Evolutionary conservation across 306 rosid genomes (phyloP), one percentile per base, ranked within the genome.

Genomic region (Dicorynia guianensis): DNA sequence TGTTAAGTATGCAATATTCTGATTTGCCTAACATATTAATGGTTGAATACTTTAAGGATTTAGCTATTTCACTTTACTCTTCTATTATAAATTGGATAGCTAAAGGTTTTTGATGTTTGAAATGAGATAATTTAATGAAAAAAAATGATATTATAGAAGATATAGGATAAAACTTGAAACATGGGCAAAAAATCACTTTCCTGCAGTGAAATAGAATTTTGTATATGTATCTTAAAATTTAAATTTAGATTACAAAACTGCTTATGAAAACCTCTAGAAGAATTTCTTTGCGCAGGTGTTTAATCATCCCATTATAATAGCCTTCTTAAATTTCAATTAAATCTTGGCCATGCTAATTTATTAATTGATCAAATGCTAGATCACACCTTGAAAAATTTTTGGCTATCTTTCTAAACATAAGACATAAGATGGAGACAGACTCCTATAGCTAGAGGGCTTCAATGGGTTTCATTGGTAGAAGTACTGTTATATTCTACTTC

Each of bases 381-480:
- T 81, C 14, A 62, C 8, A 4, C 33, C 47, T 52, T 35, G 33
- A 38, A 25, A 13, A 18, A 17, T 19, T 17, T 79, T 74, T 49
- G 55, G 55, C 19, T 49, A 19, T 49, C 17, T 11, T 47, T 12
- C 34, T 39, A 19, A 15, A 15, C 33, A 39, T 15, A 8, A 30
- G 8, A 39, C 8, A 62, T 39, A 39, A 39, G 33, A 7, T 39
- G 14, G 8, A 52, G 57, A 52, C 2, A 4, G n/a, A 15, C 17
- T 5, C 17, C n/a, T 61, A 18, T 3, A 35, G 66, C 4, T 36
- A 36, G 39, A 36, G 46, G 55, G 66, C 4, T 61, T 7, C 5
- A 36, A 13, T 35, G 47, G 42, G 46, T 12, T 36, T 35, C 12
- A 14, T 36, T 61, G 13, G 40, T 67, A 47, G 30, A 25, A 25